Base-by-base conservation (phyloP, 306 rosid genomes). In the Lagenaria siceraria region DNA sequence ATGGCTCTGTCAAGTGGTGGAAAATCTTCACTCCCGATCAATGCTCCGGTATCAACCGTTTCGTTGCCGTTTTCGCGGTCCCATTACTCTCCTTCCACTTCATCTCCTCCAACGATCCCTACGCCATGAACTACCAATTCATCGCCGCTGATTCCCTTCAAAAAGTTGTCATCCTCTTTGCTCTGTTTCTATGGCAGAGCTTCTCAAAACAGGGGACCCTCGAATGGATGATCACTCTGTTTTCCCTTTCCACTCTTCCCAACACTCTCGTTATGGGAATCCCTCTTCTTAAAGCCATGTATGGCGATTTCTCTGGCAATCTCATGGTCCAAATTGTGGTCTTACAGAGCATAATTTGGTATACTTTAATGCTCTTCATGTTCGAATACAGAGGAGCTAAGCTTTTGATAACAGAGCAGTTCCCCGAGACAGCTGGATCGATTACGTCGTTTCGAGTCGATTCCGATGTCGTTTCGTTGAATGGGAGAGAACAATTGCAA, bases 201-300 rank as follows among this genome's bases (percentile, higher is more conserved):
- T 84, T 93, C 78, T 55, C 87, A 33, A 87, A 83, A 73, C 85
- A 52, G 14, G 95, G 92, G 5, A 83, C 78, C 66, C 84, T 89
- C 0, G 98, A 91, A 54, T 91, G 98, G 98, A 84, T 85, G 59
- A 91, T 93, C 62, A 93, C 98, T 0, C 91, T 93, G 15, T 93
- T 93, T 82, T 89, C 98, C 0, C 91, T 93, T 51, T 93, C 98
- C 15, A 84, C 95, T 25, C 91, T 93, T 0, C 98, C 98, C 36
- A 93, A 93, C 89, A 89, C 98, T 12, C 96, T 93, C 10, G 92
- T 93, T 52, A 87, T 93, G 95, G 98, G 98, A 13, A 86, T 93
- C 70, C 98, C 98, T 6, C 84, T 93, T 2, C 69, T 93, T 7
- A 89, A 85, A 19, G 93, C 97, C 63, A 93, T 93, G 98, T 93